Conservation (phyloP, 495 filamentous ascomycete species). For the Alectoria sarmentosa region DNA sequence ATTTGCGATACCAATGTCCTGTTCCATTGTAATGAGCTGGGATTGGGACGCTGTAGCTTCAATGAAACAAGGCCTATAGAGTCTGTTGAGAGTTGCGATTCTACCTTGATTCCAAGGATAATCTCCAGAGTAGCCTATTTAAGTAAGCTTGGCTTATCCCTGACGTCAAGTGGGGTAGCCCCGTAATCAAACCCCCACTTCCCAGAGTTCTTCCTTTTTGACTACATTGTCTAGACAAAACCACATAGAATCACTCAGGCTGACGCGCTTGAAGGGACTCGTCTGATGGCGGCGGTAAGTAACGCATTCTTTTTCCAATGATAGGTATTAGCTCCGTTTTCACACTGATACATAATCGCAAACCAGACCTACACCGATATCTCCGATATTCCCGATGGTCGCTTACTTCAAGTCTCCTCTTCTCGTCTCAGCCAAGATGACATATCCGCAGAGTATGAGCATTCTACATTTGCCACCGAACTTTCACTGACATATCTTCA, state of each 20-base stretch:
- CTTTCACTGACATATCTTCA: not conserved
- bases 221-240: too few relatives aligned
- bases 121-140: too few relatives aligned
- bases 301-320: not conserved
- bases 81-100: too few relatives aligned
- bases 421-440: not conserved
- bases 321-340: not conserved
- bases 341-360: not conserved
- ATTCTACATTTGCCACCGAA: not conserved
- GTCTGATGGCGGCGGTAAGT: not conserved
- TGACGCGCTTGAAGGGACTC: not conserved
- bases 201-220: not conserved
- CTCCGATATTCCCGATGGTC: not conserved
- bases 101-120: too few relatives aligned
- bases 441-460: not conserved
- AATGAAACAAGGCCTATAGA: not conserved
- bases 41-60: not conserved
- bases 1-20: not conserved
- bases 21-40: not conserved
- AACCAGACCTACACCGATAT: not conserved
- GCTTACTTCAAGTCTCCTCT: not conserved
- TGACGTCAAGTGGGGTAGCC: too few relatives aligned
- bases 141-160: too few relatives aligned
- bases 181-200: too few relatives aligned
- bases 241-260: not conserved